Conservation (phyloP, 805 yeast genomes). For the Kluyveromyces lactis region DNA sequence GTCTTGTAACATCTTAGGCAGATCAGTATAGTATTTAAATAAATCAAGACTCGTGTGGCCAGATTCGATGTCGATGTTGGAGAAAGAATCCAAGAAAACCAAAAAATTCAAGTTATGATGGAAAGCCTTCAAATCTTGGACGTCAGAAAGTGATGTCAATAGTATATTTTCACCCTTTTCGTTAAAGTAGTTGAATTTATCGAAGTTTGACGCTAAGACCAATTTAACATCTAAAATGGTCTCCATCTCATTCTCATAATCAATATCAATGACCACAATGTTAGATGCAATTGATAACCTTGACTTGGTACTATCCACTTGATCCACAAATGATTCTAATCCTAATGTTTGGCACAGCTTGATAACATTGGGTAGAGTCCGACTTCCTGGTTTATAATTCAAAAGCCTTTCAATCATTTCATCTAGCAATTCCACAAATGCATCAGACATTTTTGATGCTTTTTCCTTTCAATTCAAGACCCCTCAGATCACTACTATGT, state of each 20-base stretch:
- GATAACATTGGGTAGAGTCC: constrained; percentile 26
- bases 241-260: constrained; percentile 20
- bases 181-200: constrained; percentile 27
- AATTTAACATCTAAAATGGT: constrained; percentile 28
- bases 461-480: neutral
- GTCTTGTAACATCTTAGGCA: constrained; percentile 16
- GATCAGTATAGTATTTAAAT: constrained; percentile 27
- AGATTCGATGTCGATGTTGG: constrained; percentile 23
- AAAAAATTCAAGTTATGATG: constrained; percentile 27
- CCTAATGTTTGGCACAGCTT: constrained; percentile 28
- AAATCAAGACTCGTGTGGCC: constrained; percentile 19
- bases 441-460: constrained; percentile 25
- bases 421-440: constrained; percentile 19
- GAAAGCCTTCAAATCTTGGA: constrained; percentile 23
- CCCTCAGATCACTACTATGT: neutral
- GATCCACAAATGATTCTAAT: constrained; percentile 28
- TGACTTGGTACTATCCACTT: constrained; percentile 18
- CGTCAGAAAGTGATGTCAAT: constrained; percentile 22
- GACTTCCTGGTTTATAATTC: constrained; percentile 27
- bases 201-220: constrained; percentile 30
- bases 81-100: constrained; percentile 24
- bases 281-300: constrained; percentile 31
- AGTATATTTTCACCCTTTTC: constrained; percentile 22
- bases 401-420: constrained; percentile 25
- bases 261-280: constrained; percentile 31